Base-by-base conservation (phyloP, 2,329 filamentous ascomycete genomes). In the Chrysosporium queenslandicum region DNA sequence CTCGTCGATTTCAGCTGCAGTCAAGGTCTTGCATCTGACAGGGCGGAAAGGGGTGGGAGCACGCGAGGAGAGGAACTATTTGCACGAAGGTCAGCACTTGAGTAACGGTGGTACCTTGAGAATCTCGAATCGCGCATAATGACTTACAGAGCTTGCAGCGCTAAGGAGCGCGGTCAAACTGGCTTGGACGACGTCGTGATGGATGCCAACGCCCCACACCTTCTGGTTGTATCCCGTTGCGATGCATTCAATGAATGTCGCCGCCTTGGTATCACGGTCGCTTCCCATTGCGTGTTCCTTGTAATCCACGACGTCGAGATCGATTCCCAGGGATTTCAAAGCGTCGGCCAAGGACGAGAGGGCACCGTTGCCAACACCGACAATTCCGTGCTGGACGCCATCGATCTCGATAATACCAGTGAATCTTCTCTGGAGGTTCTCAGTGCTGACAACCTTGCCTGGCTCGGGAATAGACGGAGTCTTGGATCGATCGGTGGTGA, bases 231-330 rank as follows among this genome's bases (percentile, higher is more conserved):
- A 83, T 43, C 79, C 81, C 3, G 78, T 71, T 18, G 82, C 77
- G 25, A 79, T 89, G 70, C 89, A 95, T 69, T 96, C 87, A 58
- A 97, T 94, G 66, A 94, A 97, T 1, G 90, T 87, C 1, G 89
- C 91, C n/a, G 91, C 91, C 74, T 94, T 94, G 59, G 91, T 87
- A 56, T 88, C 81, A 53, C 82, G 80, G 56, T 87, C 87, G 48
- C 77, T 76, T 58, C 88, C 88, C 60, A 97, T 89, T 25, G 90
- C 85, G 71, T 97, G 91, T 70, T 97, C 92, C 75, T 94, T 95
- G 76, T 97, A 97, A 68, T 96, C 88, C 42, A 83, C 80, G 48
- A 97, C 88, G 64, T 97, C 91, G 21, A 97, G 75, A 63, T 94
- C 84, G 58, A 97, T 84, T 54, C 87, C 87, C 30, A 97, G 72